Base-by-base conservation (phyloP, 176 grass and related monocot species). In the Phoenix dactylifera region DNA sequence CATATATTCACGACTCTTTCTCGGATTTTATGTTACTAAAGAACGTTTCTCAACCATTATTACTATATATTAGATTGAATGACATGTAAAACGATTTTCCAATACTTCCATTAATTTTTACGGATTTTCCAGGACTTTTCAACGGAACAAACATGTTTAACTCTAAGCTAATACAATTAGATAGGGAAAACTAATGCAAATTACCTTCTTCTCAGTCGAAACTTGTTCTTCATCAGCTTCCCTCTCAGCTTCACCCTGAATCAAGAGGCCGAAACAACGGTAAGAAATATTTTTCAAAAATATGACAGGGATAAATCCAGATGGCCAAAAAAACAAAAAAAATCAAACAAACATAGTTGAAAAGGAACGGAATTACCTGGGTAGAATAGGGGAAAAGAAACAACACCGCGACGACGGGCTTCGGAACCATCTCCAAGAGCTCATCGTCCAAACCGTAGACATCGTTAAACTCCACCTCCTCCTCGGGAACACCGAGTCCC, bases 361-460 rank as follows among this genome's bases (percentile, higher is more conserved):
- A 44, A 12, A 28, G 26, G 26, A 28, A 28, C 5, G 35, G 35
- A 44, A 44, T 44, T 67, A 91, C 87, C 68, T 66, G 5, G 2
- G 75, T 75, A 22, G 79, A 71, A 66, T 80, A 81, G 18, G 93
- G 93, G 75, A 88, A 97, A 66, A 97, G 93, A 54, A 97, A 86
- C 80, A 97, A 28, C 61, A 92, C 87, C n/a, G 93, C 93, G 17
- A 97, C 72, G 60, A 97, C 81, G 67, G 93, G 93, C 67, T 91
- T 80, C 24, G 87, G 87, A 26, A 97, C 93, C 87, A 97, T 88
- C 44, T 68, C 81, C 20, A 97, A 72, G 67, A 97, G 50, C 49
- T 92, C 93, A 35, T 97, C 87, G 67, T 92, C 93, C 66, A 97
- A 74, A 49, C 93, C 93, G 59, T 97, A 97, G 29, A 97, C 87